Base-by-base conservation (phyloP, 2,329 filamentous ascomycete species). In the Tricladium varicosporioides region DNA sequence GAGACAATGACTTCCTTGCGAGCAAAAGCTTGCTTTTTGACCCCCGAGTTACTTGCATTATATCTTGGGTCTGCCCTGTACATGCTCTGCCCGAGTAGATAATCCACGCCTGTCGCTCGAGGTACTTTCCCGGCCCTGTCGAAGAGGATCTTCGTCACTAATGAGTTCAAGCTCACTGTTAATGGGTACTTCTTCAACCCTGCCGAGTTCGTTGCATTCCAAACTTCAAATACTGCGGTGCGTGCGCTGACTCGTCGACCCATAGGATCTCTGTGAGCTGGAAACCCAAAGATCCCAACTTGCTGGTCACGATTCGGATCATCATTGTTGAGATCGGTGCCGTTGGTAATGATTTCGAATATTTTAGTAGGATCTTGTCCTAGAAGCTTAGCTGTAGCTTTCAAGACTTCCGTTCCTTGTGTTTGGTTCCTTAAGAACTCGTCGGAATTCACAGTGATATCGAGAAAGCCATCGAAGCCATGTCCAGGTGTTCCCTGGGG, bases 1-100 rank as follows among this genome's bases (percentile, higher is more conserved):
- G 76, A 68, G 11, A 80, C 56, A 59, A 80, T 78, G 44, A 80
- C 76, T 60, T 80, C 76, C 19, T 52, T 52, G 2, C 36, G 43
- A 2, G 56, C 59, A 33, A 47, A 52, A 13, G 51, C 59, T 2
- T 73, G 33, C 14, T 56, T 54, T 1, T 66, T 67, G 11, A 58
- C 57, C 14, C 60, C 59, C 10, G 45, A 45, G 27, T 56, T 56
- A 14, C 62, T 63, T 31, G 63, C 57, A 45, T 72, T 70, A 3
- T 65, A 65, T 5, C 76, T 72, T 9, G 76, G 65, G 59, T 78
- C 75, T 0, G 75, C 76, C 5, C 70, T 69, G 61, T 79, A 78
- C 1, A 78, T 47, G 19, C 69, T 71, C 55, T 74, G 67, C 0
- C 75, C 75, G 14, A 70, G 63, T 2, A 77, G 58, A 51, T 72